Percentiles rank a stretch among this genome's conserved stretches.
Conservation (phyloP, 2,329 filamentous ascomycete genomes). For the Rutstroemia sp. region DNA sequence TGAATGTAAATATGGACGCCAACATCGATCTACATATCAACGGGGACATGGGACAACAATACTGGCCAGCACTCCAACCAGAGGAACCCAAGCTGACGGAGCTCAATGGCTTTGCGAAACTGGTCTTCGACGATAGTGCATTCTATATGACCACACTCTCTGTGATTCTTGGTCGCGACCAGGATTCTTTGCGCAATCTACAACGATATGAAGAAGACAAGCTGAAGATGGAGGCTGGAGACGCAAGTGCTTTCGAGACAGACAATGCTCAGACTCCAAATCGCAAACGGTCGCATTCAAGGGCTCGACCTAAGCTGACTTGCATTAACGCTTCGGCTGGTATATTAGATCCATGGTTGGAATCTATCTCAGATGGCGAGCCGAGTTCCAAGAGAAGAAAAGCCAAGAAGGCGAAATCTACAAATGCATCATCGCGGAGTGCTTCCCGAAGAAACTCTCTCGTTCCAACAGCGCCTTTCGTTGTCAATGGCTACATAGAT, state of each 20-base stretch:
- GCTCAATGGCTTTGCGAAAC: constrained; percentile 38
- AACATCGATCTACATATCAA: background rate
- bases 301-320: constrained; percentile 41
- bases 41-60: background rate
- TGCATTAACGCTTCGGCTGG: constrained; percentile 65
- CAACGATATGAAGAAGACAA: constrained; percentile 1
- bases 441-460: constrained; percentile 27
- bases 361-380: background rate
- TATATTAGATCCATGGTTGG: constrained; percentile 38
- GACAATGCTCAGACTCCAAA: background rate
- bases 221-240: constrained; percentile 29
- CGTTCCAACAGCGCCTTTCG: constrained; percentile 8
- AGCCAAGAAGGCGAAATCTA: constrained; percentile 37
- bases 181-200: background rate
- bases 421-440: constrained; percentile 35
- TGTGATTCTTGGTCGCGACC: constrained; percentile 65
- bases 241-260: constrained; percentile 35
- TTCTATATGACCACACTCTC: constrained; percentile 74
- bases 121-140: constrained; percentile 67
- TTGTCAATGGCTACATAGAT: constrained; percentile 17
- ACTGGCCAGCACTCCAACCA: background rate
- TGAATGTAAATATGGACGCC: too few relatives aligned
- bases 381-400: constrained; percentile 30
- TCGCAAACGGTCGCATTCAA: constrained; percentile 26
- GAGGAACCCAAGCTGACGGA: background rate